Evolutionary conservation across 352 stramenopile genomes (phyloP).

Genomic region (Globisporangium spinosum): DNA sequence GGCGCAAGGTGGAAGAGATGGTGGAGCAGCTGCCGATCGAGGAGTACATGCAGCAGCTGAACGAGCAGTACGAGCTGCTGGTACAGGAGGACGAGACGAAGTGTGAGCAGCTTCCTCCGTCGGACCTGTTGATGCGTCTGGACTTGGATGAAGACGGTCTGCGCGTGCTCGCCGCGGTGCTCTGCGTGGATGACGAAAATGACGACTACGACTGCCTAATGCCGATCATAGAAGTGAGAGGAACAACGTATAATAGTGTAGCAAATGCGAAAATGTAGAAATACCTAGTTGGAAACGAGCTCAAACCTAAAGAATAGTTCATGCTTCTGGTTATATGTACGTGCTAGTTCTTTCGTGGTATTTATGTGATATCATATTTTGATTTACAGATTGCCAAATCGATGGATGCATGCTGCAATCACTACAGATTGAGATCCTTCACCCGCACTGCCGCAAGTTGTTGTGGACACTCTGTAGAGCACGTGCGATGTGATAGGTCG

Average conservation of each 20-base stretch:
- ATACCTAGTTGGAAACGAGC: not conserved
- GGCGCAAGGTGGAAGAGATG: constrained; percentile 16
- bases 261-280: not conserved
- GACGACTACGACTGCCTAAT: not conserved
- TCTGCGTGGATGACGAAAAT: not conserved
- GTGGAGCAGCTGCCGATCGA: not conserved
- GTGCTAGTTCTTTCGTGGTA: no score
- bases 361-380: no score
- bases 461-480: no score
- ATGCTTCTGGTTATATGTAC: not conserved
- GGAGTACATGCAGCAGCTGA: not conserved
- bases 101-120: not conserved
- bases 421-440: no score
- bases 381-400: no score
- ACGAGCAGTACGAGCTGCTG: constrained; percentile 1
- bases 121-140: not conserved
- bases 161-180: not conserved
- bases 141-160: constrained; percentile 1
- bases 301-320: not conserved
- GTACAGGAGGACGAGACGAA: not conserved
- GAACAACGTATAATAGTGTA: not conserved
- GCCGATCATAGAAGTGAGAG: not conserved
- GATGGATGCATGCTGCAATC: no score
- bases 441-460: no score
- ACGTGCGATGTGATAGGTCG: no score